Evolutionary conservation across 192 early-diverging fungal species (phyloP).

Genomic region (Entomortierella beljakovae): DNA sequence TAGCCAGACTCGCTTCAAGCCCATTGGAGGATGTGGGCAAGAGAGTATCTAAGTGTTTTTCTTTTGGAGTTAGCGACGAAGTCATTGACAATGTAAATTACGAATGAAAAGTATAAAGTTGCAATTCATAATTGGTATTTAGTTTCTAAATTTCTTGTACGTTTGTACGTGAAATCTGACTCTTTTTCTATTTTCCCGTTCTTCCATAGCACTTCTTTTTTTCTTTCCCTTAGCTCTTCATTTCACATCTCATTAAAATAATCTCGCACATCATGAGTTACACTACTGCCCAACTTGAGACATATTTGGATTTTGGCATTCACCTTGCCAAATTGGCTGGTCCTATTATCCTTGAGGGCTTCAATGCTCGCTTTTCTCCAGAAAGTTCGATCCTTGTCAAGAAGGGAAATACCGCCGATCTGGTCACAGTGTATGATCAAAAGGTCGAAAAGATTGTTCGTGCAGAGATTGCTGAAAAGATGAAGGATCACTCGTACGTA

Average conservation of each 20-base stretch:
- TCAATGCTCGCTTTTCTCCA: constrained; percentile 57
- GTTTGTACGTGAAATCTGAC: not conserved
- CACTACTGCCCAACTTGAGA: constrained; percentile 40
- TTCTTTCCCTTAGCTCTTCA: not conserved
- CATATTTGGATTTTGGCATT: constrained; percentile 61
- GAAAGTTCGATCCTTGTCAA: constrained; percentile 62
- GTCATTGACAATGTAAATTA: not conserved
- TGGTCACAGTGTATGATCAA: constrained; percentile 90
- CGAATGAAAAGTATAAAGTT: too few relatives aligned
- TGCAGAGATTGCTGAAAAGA: constrained; percentile 64
- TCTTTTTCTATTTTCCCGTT: not conserved
- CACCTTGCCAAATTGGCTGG: constrained; percentile 68
- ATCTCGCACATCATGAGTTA: constrained; percentile 25
- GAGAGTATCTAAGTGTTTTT: constrained; percentile 6
- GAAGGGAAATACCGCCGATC: constrained; percentile 74
- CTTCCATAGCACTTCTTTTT: not conserved
- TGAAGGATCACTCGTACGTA: constrained; percentile 57
- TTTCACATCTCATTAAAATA: not conserved
- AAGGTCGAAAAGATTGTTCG: constrained; percentile 76
- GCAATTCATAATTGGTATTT: not conserved
- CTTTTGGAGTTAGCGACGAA: not conserved
- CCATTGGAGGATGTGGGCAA: constrained; percentile 1
- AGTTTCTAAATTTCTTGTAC: not conserved
- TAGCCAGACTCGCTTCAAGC: not conserved
- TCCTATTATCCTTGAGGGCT: constrained; percentile 66